Evolutionary conservation across 768 basidiomycete genomes (phyloP).

Genomic region (Pulveroboletus sp.): DNA sequence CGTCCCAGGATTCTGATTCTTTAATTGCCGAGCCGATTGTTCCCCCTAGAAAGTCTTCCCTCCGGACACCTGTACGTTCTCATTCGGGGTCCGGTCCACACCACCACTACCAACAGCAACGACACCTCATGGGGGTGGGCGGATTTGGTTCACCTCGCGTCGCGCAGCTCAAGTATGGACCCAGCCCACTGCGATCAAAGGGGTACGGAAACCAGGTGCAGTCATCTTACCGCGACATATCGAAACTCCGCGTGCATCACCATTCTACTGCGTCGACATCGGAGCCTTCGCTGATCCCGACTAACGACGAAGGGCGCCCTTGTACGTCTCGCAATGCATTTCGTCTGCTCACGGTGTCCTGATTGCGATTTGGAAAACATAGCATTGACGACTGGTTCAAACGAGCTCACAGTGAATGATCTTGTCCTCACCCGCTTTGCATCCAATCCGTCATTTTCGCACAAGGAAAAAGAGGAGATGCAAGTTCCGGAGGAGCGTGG

Average conservation of each 20-base stretch:
- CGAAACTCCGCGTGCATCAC: slow-evolving; percentile 57
- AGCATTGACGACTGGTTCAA: slow-evolving; percentile 36
- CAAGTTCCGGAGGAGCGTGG: slow-evolving; percentile 60
- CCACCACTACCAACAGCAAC: slow-evolving; percentile 10
- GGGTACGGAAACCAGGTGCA: slow-evolving; percentile 34
- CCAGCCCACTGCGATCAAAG: slow-evolving; percentile 43
- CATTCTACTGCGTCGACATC: slow-evolving; percentile 73
- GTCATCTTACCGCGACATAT: slow-evolving; percentile 36
- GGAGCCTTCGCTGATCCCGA: slow-evolving; percentile 71
- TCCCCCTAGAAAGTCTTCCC: slow-evolving; percentile 30
- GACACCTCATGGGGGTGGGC: slow-evolving; percentile 14
- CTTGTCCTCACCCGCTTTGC: slow-evolving; percentile 41
- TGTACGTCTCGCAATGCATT: slow-evolving; percentile 36
- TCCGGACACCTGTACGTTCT: slow-evolving; percentile 30
- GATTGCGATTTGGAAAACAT: slow-evolving; percentile 2
- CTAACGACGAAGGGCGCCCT: slow-evolving; percentile 43
- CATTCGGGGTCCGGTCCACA: slow-evolving; percentile 27
- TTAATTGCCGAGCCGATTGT: slow-evolving; percentile 35
- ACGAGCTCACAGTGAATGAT: slow-evolving; percentile 54
- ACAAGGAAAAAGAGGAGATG: slow-evolving; percentile 53
- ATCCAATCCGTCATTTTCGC: slow-evolving; percentile 33
- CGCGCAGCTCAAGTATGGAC: slow-evolving; percentile 33
- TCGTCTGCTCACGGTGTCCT: slow-evolving; percentile 14
- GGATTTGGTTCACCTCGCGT: slow-evolving; percentile 30
- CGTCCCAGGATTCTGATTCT: slow-evolving; percentile 48